These are phyloP conservation scores for Conticribra weissflogii DNA, from an alignment of 108 stramenopile genomes.

Conservation along the genomic window DNA sequence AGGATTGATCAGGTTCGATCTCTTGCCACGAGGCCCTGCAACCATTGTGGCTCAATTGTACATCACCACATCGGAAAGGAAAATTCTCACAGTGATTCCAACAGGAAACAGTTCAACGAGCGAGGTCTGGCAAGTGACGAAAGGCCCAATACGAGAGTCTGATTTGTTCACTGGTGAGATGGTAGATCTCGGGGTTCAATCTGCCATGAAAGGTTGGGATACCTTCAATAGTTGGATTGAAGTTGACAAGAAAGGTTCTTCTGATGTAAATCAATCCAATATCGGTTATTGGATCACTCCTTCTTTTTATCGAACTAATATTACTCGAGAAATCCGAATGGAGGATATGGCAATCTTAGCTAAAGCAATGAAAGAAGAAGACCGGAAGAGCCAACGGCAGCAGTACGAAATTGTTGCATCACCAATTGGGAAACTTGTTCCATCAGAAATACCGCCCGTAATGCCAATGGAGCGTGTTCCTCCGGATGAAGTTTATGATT, in stretches of 20 bases:
- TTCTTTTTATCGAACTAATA: conserved; percentile 17
- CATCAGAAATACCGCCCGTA: conserved; percentile 37
- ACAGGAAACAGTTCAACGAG: conserved; percentile 1
- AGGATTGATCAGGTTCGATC: conserved; percentile 22
- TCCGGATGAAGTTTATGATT: conserved; percentile 43
- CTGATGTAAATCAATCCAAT: conserved; percentile 5
- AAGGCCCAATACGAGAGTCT: conserved; percentile 35
- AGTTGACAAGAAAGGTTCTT: not conserved
- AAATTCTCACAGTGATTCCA: conserved; percentile 1
- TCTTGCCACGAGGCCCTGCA: conserved; percentile 23
- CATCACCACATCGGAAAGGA: conserved; percentile 7
- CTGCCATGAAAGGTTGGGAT: conserved; percentile 37
- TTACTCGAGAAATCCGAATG: conserved; percentile 12
- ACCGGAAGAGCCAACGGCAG: not conserved
- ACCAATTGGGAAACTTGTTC: conserved; percentile 35
- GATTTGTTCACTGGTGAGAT: conserved; percentile 50
- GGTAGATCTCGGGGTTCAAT: conserved; percentile 18
- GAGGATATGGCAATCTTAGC: conserved; percentile 18
- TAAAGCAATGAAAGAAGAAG: conserved; percentile 10
- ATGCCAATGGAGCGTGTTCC: conserved; percentile 31
- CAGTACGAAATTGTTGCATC: conserved; percentile 9
- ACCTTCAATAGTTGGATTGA: conserved; percentile 18
- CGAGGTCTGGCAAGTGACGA: conserved; percentile 27
- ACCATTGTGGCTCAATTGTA: conserved; percentile 33
- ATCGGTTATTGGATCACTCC: conserved; percentile 16